These are phyloP conservation scores for Aphanomyces cochlioides DNA, from an alignment of 352 stramenopile species.

Conservation along the genomic window DNA sequence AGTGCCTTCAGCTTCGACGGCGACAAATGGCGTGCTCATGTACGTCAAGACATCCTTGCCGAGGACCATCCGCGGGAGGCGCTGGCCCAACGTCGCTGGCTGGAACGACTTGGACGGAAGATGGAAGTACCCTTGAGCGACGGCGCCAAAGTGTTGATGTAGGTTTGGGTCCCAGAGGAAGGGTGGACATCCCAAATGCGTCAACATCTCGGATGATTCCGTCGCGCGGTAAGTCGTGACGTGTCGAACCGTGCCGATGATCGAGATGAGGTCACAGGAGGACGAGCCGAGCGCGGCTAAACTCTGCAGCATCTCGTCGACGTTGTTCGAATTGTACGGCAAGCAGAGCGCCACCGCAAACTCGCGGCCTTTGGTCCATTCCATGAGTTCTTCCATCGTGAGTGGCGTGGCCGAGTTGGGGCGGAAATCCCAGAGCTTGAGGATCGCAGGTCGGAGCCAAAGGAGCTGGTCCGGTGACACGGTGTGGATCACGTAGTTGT, in stretches of 20 bases:
- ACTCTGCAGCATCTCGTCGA: too few species aligned
- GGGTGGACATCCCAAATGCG: conserved; percentile 2
- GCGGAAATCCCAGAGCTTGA: too few species aligned
- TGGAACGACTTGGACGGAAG: conserved; percentile 18
- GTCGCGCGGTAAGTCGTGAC: background rate
- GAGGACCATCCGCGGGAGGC: background rate
- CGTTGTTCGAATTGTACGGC: too few species aligned
- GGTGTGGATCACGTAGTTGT: too few species aligned
- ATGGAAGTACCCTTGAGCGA: conserved; percentile 17
- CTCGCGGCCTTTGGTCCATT: too few species aligned
- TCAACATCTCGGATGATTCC: conserved; percentile 5
- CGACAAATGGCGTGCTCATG: conserved; percentile 6
- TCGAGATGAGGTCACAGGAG: background rate
- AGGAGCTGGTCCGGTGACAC: too few species aligned
- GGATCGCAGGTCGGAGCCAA: too few species aligned
- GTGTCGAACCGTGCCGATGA: conserved; percentile 10
- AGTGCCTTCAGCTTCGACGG: background rate
- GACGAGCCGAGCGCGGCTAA: background rate
- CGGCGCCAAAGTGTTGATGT: background rate
- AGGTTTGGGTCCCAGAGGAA: background rate
- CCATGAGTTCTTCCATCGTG: too few species aligned
- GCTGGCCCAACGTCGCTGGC: conserved; percentile 2
- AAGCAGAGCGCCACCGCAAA: too few species aligned
- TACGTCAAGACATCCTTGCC: conserved; percentile 18
- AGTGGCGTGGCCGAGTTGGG: too few species aligned